These are phyloP conservation scores for Globisporangium uncinulatum DNA, from an alignment of 352 stramenopile species.

Conservation along the genomic window DNA sequence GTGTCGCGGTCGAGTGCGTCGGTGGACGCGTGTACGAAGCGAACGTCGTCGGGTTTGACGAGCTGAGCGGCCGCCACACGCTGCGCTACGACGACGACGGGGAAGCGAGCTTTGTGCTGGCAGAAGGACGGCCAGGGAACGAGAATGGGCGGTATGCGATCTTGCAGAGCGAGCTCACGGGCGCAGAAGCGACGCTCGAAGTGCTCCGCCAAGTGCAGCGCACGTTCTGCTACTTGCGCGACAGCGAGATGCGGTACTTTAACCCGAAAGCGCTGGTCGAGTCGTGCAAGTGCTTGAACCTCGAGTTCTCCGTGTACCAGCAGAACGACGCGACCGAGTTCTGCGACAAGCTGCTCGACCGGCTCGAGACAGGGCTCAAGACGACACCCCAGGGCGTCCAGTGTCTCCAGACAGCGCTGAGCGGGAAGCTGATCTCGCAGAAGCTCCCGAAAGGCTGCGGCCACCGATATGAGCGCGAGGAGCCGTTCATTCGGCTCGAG, in stretches of 20 bases:
- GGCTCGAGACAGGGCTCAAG: constrained; percentile 95
- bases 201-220: constrained; percentile 86
- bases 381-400: constrained; percentile 73
- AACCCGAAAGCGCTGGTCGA: constrained; percentile 87
- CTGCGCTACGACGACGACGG: constrained; percentile 88
- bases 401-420: constrained; percentile 70
- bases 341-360: constrained; percentile 98
- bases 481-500: constrained; percentile 97
- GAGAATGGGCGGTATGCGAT: constrained; percentile 94
- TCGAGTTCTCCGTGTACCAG: constrained; percentile 96
- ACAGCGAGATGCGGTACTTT: constrained; percentile 84
- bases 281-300: constrained; percentile 82
- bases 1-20: constrained; percentile 92
- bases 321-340: constrained; percentile 99
- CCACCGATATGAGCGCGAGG: constrained; percentile 94
- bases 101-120: constrained; percentile 83
- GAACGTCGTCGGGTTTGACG: constrained; percentile 87
- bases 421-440: constrained; percentile 83
- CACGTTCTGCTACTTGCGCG: constrained; percentile 85
- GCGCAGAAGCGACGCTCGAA: constrained; percentile 80
- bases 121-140: constrained; percentile 91
- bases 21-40: constrained; percentile 93
- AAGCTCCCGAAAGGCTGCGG: constrained; percentile 88
- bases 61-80: constrained; percentile 62
- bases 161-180: constrained; percentile 67